Base-by-base conservation (phyloP, 2,329 filamentous ascomycete genomes). In the Beauveria sp. region DNA sequence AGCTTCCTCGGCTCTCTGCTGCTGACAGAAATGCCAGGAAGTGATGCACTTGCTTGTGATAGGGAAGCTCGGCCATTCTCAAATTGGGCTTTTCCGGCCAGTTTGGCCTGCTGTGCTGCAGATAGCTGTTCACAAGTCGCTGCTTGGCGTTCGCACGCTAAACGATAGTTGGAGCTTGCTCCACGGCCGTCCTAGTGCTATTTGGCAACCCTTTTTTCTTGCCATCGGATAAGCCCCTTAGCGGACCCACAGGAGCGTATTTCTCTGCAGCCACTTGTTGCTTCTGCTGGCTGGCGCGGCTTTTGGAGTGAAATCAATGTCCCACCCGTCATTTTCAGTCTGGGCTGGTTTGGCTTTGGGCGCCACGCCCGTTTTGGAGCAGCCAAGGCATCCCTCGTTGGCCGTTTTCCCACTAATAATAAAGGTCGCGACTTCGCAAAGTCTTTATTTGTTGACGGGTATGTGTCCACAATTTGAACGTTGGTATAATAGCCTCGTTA, bases 201-300 rank as follows among this genome's bases (percentile, higher is more conserved):
- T 22, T 51, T n/a, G 49, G 46, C 57, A 46, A 34, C 56, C 30
- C 34, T 51, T 52, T 46, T 58, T 38, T 38, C 55, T 58, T 53
- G 26, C 40, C 57, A 60, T 60, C 57, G 57, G 57, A 59, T 60
- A 60, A 60, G 57, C 57, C 57, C 47, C 56, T 49, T 60, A 60
- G 57, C 49, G 57, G 57, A 14, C 26, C 57, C 57, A 60, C 57
- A 52, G 14, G 49, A 50, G 47, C n/a, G 14, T 51, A 38, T 45
- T 50, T 52, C 49, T 59, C 8, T 60, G 40, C 57, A 60, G 57
- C 57, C 49, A 53, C 57, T 45, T 26, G 47, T 45, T 26, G 47
- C 57, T 59, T 43, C 12, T 50, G 20, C 34, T n/a, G 55, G 55
- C 43, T 58, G 34, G 46, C 57, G 45, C 56, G 30, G 34, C 46